Base-by-base conservation (phyloP, 148 eudicot genomes). In the Diospyros kaki region DNA sequence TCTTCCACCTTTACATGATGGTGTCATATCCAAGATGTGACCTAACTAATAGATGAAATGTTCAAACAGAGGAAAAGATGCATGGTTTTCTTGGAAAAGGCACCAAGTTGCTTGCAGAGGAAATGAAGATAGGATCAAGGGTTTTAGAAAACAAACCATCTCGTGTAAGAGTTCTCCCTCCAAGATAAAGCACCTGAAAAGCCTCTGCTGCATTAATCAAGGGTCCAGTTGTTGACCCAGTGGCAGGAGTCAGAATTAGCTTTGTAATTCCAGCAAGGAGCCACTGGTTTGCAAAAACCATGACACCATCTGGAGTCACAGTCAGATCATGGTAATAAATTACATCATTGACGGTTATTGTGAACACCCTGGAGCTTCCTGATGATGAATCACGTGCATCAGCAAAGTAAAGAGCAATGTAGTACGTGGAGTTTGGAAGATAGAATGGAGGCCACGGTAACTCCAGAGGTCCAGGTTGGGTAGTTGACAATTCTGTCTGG, bases 371-470 rank as follows among this genome's bases (percentile, higher is more conserved):
- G 54, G 85, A 48, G 78, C 63, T 77, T 68, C 66, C 81, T 10
- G 90, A 76, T 58, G 80, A 69, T n/a, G 90, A 80, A 75, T 61
- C 71, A 44, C 69, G 76, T 77, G 90, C 89, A 74, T 90, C 90
- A 3, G 94, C 96, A 73, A 95, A 95, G 80, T 95, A 95, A 69
- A 95, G 84, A 51, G 98, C 93, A 51, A 95, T 87, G 78, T 87
- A 95, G 76, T 91, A 93, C 61, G 75, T 78, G 58, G 89, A 72
- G 58, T 78, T 86, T 45, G 87, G 86, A 55, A 95, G 92, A 81
- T 89, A 78, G 58, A 77, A 75, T 18, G 78, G 87, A 46, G 99
- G 99, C 99, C 99, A 95, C 55, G 77, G 89, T 41, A 95, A 75
- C 40, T 83, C 79, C 79, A 89, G 46, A 43, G 84, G 84, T 68